These are phyloP conservation scores for Sutorius eximius DNA, from an alignment of 1,284 basidiomycete species.

Conservation along the genomic window DNA sequence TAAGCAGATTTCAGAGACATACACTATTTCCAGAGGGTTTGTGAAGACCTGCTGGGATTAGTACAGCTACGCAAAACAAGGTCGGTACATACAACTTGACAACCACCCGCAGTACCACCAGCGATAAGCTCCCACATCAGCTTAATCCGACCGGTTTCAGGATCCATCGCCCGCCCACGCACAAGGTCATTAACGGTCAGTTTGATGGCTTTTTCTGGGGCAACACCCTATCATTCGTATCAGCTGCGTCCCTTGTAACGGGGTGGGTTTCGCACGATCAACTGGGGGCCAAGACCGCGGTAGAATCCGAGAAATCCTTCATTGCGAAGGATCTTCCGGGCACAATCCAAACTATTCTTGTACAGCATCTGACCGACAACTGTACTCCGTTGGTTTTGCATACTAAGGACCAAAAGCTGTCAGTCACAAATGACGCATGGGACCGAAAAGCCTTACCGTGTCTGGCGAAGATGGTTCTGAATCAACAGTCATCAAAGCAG, in stretches of 20 bases:
- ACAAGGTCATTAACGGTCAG: conserved; percentile 95
- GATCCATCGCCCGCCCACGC: conserved; percentile 82
- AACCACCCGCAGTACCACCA: conserved; percentile 92
- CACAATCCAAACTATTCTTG: conserved; percentile 93
- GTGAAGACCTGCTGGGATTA: conserved; percentile 76
- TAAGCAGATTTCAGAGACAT: conserved; percentile 31
- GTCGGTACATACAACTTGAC: conserved; percentile 84
- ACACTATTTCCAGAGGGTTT: conserved; percentile 94
- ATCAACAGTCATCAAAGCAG: conserved; percentile 2
- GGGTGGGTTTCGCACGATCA: conserved; percentile 62
- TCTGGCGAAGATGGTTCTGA: conserved; percentile 45
- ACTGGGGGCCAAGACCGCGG: conserved; percentile 91
- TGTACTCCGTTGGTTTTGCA: conserved; percentile 96
- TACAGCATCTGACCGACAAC: conserved; percentile 94
- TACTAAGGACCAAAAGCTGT: conserved; percentile 45
- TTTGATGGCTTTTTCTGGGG: conserved; percentile 98
- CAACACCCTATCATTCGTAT: conserved; percentile 73
- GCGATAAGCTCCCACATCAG: conserved; percentile 87
- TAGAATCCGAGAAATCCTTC: conserved; percentile 97
- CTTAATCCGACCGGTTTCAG: conserved; percentile 91
- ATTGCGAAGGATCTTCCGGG: conserved; percentile 91
- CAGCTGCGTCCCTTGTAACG: conserved; percentile 1
- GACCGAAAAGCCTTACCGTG: conserved; percentile 47
- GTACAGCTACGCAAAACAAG: conserved; percentile 13
- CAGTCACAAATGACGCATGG: not conserved